Evolutionary conservation across 805 yeast species (phyloP), one percentile per base, ranked within the genome.

Genomic region (Saccharomycopsis sp.): DNA sequence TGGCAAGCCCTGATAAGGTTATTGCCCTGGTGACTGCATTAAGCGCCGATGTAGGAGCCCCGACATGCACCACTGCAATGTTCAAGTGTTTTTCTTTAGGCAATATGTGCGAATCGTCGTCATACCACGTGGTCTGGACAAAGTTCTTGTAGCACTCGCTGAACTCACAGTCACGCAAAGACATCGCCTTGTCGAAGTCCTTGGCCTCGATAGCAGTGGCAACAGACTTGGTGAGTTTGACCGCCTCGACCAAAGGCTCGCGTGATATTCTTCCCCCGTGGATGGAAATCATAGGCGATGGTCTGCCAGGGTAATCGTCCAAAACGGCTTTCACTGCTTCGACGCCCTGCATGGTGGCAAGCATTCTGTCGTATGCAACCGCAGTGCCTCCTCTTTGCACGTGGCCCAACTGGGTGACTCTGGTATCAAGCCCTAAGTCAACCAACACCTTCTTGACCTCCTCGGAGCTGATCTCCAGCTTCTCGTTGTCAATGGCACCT

Each of bases 381-480:
- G 99, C 97, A 52, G 96, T 83, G 73, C 99, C 99, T 76, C 99
- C 99, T 75, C 99, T 84, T 78, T 94, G 99, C 57, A 94, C 97
- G 72, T 94, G 99, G 57, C 99, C 99, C 66, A 94, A 78, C 12
- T 96, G 89, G 49, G 99, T 94, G 67, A 93, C 86, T 72, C 98
- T 84, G 3, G 98, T 93, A 71, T 94, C 99, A 58, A 94, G 80
- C 12, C 97, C 97, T 62, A 94, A 75, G 58, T 85, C 85, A 53
- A 88, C 89, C 60, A 94, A 78, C 17, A 86, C 94, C 56, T 89
- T 83, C 73, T 87, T 86, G 60, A 94, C 98, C 63, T 84, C 83
- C 38, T 84, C 83, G 17, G 96, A 79, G 9, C 92, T 80, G 66
- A 94, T 89, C 52, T 94, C 96, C 59, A 84, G 78, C 70, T 93